These are phyloP conservation scores for Piromyces sp. DNA, from an alignment of 192 early-diverging fungal species.

Conservation along the genomic window DNA sequence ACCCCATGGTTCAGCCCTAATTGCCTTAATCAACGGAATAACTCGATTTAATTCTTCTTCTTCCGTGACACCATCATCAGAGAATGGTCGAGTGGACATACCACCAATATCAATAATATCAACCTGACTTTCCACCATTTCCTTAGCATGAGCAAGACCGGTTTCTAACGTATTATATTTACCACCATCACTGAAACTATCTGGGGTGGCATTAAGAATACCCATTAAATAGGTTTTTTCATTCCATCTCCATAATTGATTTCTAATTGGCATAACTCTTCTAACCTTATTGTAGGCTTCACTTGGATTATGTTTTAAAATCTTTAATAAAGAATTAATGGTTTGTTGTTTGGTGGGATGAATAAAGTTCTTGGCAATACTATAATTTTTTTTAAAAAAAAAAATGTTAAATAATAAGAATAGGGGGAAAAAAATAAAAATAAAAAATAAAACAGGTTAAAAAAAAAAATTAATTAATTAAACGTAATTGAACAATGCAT, in stretches of 20 bases:
- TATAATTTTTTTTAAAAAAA: no score
- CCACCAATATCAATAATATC: constrained; percentile 94
- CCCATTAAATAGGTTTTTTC: constrained; percentile 77
- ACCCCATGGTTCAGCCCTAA: constrained; percentile 38
- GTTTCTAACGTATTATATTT: constrained; percentile 33
- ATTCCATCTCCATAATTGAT: constrained; percentile 39
- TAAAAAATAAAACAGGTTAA: neutral
- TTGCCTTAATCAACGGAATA: constrained; percentile 62
- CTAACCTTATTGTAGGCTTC: constrained; percentile 20
- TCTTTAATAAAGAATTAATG: constrained; percentile 14
- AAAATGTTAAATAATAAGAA: no score
- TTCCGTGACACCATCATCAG: constrained; percentile 49
- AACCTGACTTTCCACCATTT: constrained; percentile 57
- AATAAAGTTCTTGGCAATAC: constrained; percentile 72
- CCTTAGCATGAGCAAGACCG: constrained; percentile 46
- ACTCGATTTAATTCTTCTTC: constrained; percentile 62
- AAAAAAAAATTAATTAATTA: no score
- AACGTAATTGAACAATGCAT: no score
- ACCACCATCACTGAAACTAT: constrained; percentile 92
- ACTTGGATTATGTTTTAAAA: constrained; percentile 8
- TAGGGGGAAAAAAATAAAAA: neutral
- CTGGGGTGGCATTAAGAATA: constrained; percentile 90
- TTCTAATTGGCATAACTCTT: constrained; percentile 28
- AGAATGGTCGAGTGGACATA: constrained; percentile 75
- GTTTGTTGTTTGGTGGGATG: constrained; percentile 42